These are phyloP conservation scores for Apodospora peruviana DNA, from an alignment of 495 filamentous ascomycete species.

Conservation along the genomic window DNA sequence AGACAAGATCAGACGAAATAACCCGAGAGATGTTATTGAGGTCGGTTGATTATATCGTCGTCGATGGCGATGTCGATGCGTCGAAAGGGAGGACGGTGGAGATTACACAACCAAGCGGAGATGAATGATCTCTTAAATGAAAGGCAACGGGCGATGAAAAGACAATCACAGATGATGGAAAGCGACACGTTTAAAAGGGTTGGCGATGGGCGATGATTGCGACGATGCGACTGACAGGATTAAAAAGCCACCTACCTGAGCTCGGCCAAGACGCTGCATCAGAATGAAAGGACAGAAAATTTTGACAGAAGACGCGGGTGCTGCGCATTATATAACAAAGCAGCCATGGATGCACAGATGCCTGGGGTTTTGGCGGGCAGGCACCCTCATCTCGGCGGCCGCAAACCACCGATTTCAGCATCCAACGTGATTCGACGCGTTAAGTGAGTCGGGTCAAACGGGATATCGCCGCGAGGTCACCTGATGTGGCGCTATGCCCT, in stretches of 20 bases:
- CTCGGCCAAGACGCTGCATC: constrained; percentile 4
- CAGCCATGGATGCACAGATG: constrained; percentile 21
- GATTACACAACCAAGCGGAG: not conserved
- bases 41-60: too few species aligned
- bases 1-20: too few species aligned
- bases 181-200: constrained; percentile 8
- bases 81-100: constrained; percentile 4
- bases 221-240: constrained; percentile 8
- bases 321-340: constrained; percentile 20
- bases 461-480: constrained; percentile 18
- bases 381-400: constrained; percentile 13
- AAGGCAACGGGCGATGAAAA: not conserved
- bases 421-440: constrained; percentile 26
- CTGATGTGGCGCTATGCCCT: constrained; percentile 14
- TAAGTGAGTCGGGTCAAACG: constrained; percentile 11
- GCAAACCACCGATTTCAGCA: constrained; percentile 9
- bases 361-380: constrained; percentile 17
- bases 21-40: too few species aligned
- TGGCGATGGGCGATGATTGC: constrained; percentile 11
- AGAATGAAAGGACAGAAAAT: constrained; percentile 10
- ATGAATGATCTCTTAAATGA: too few species aligned
- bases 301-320: constrained; percentile 10
- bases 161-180: constrained; percentile 4
- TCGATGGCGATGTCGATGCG: not conserved
- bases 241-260: constrained; percentile 19